Base-by-base conservation (phyloP, 1,284 basidiomycete species). In the Cryptococcus hybrid region DNA sequence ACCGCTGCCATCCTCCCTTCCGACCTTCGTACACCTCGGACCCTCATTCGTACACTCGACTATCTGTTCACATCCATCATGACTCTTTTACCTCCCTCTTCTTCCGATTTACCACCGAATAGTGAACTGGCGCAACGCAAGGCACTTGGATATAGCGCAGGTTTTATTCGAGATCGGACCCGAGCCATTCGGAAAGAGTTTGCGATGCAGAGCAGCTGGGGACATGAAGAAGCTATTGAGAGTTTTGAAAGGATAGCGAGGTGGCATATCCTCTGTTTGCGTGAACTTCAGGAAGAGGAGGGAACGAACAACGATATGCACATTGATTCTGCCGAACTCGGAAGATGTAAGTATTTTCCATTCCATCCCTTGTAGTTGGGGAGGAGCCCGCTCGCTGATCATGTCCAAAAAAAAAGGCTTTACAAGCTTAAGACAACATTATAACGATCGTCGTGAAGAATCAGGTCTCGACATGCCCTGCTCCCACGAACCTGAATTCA, bases 191-290 rank as follows among this genome's bases (percentile, higher is more conserved):
- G 95, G 37, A 94, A 89, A 67, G 95, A 99, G 74, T 96, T 98
- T 63, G 92, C 91, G 0, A 89, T 97, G 80, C 95, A 98, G 75
- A 89, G 89, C 61, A 85, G 88, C 57, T 87, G 85, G 44, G 90
- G 89, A 0, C 68, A 77, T 34, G 73, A 81, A 1, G 73, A 89
- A 47, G 89, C 92, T 0, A 92, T 96, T 52, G 89, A 91, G 65
- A 92, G 90, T 67, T 89, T 94, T 67, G 93, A 94, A 70, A 86
- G 94, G 52, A 96, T 95, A 67, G 93, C 90, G 34, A 84, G 95
- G 18, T 97, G 91, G 71, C 94, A 98, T 73, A 92, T 97, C 54
- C 81, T 98, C 1, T 88, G 88, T 3, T 77, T 98, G 43, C 89
- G 96, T 65, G 80, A 89, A 49, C 84, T 86, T 60, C 86, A 65